Evolutionary conservation across 495 filamentous ascomycete species (phyloP).

Genomic region (Aspergillus coremiiformis): DNA sequence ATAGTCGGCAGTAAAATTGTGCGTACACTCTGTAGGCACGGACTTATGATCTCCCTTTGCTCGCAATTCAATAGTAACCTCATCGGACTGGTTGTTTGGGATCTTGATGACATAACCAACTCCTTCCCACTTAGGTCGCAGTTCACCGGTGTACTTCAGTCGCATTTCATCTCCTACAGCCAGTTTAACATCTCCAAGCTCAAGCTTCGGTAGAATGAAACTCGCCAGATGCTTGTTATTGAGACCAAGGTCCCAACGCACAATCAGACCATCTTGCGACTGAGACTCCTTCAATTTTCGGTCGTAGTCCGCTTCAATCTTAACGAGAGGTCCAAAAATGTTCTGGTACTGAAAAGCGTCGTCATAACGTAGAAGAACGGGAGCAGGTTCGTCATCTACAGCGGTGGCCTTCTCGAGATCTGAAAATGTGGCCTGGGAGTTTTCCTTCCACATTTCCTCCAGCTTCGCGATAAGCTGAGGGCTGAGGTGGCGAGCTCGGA

Average conservation of each 20-base stretch:
- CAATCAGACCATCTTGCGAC: slow-evolving; percentile 86
- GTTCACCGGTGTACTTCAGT: slow-evolving; percentile 88
- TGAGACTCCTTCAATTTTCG: slow-evolving; percentile 98
- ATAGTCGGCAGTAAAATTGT: slow-evolving; percentile 97
- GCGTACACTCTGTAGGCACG: slow-evolving; percentile 93
- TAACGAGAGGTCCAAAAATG: slow-evolving; percentile 94
- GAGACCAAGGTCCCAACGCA: slow-evolving; percentile 91
- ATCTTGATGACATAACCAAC: slow-evolving; percentile 99
- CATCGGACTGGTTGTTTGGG: slow-evolving; percentile 97
- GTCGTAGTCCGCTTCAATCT: slow-evolving; percentile 99
- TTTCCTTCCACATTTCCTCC: slow-evolving; percentile 99
- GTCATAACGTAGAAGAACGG: slow-evolving; percentile 89
- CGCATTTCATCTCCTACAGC: slow-evolving; percentile 99
- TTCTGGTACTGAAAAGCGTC: slow-evolving; percentile 99
- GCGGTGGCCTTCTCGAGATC: slow-evolving; percentile 91
- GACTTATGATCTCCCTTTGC: slow-evolving; percentile 87
- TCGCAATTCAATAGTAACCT: slow-evolving; percentile 91
- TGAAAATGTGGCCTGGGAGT: slow-evolving; percentile 77
- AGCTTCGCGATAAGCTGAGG: slow-evolving; percentile 95
- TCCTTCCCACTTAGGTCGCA: slow-evolving; percentile 92
- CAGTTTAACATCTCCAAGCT: slow-evolving; percentile 95
- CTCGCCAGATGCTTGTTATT: slow-evolving; percentile 98
- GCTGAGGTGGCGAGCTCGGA: slow-evolving; percentile 87
- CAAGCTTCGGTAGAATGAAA: slow-evolving; percentile 93
- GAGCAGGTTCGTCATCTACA: slow-evolving; percentile 90